phyloP scores from a whole-genome alignment of 2,329 filamentous ascomycete species.

The Whalleya microplaca region DNA sequence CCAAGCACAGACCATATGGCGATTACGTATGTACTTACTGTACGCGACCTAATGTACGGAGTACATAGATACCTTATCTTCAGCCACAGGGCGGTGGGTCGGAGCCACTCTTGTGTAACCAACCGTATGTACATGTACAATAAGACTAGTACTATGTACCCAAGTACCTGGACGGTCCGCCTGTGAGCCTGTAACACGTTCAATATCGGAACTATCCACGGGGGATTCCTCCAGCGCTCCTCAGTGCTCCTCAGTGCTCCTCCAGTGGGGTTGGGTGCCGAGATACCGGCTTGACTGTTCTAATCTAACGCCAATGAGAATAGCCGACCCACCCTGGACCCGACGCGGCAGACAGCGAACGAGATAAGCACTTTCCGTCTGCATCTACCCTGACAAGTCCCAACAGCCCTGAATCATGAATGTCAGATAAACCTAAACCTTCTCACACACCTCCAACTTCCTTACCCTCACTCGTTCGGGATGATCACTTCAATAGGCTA shows the following conservation, averaged over 20 bases:
- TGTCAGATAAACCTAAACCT: not conserved
- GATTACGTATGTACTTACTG: not conserved
- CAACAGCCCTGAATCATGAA: too few species aligned
- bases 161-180: too few species aligned
- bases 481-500: not conserved
- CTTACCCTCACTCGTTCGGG: not conserved
- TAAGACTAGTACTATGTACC: too few species aligned
- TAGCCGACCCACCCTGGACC: constrained; percentile 10
- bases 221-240: too few species aligned
- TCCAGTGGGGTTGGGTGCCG: constrained; percentile 6
- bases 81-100: not conserved
- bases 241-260: too few species aligned
- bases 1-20: not conserved
- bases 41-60: not conserved
- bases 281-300: constrained; percentile 4
- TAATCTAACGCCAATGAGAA: constrained; percentile 13
- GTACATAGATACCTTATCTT: not conserved
- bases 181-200: too few species aligned
- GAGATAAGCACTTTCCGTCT: constrained; percentile 8
- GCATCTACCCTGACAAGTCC: not conserved
- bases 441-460: not conserved
- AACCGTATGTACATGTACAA: too few species aligned
- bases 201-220: not conserved
- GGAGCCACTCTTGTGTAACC: too few species aligned
- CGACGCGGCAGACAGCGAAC: constrained; percentile 7